These are phyloP conservation scores for Wickerhamomyces pijperi DNA, from an alignment of 805 yeast genomes.

Conservation along the genomic window DNA sequence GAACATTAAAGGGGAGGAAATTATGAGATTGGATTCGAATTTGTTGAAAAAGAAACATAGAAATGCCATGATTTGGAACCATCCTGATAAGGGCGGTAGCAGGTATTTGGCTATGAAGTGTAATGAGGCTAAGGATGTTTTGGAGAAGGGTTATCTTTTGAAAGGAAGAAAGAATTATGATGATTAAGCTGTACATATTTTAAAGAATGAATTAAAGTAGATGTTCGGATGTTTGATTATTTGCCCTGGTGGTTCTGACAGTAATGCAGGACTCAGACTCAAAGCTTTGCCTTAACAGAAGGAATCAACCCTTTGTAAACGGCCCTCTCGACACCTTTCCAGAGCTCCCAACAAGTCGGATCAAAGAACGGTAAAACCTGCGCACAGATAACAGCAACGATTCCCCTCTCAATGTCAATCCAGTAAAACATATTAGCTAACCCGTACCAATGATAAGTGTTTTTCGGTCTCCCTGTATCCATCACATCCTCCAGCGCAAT, in stretches of 20 bases:
- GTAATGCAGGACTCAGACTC: too few species aligned
- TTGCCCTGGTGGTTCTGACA: too few species aligned
- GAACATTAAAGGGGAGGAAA: conserved; percentile 45
- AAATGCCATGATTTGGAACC: conserved; percentile 67
- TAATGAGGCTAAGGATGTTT: conserved; percentile 73
- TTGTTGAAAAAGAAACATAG: conserved; percentile 64
- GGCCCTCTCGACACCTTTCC: conserved; percentile 12
- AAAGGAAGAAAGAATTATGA: conserved; percentile 8
- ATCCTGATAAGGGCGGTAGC: conserved; percentile 86
- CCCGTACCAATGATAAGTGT: conserved; percentile 30
- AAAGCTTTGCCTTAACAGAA: too few species aligned
- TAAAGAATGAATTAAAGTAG: neutral
- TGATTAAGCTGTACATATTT: neutral
- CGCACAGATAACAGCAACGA: conserved; percentile 28
- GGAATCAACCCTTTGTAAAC: conserved; percentile 6
- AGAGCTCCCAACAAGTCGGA: conserved; percentile 7
- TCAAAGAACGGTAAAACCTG: conserved; percentile 28
- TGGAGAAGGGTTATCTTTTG: conserved; percentile 50
- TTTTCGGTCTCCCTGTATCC: conserved; percentile 25
- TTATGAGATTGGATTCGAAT: conserved; percentile 33
- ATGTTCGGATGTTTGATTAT: too few species aligned
- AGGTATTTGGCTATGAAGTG: conserved; percentile 74
- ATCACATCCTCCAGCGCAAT: conserved; percentile 10
- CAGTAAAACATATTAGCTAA: conserved; percentile 28
- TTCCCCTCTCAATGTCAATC: conserved; percentile 27